phyloP scores from a whole-genome alignment of 768 basidiomycete species.

The Calocybe cyanea region DNA sequence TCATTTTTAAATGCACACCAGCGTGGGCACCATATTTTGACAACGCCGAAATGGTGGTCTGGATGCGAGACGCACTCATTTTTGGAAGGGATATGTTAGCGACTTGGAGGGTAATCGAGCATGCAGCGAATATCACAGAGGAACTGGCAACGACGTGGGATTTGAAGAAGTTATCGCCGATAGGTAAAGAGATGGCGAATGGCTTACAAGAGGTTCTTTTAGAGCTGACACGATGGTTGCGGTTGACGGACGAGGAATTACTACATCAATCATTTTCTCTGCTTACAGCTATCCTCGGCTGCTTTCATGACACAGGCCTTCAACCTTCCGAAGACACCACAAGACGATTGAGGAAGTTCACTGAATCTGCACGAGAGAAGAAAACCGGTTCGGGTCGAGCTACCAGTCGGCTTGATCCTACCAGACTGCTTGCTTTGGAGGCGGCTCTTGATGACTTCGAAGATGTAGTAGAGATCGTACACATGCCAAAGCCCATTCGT shows the following conservation, averaged over 20 bases:
- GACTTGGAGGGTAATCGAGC: slow-evolving; percentile 77
- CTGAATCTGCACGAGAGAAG: slow-evolving; percentile 55
- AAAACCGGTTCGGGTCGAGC: slow-evolving; percentile 30
- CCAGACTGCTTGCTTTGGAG: slow-evolving; percentile 63
- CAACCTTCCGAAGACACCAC: slow-evolving; percentile 53
- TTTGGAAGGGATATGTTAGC: slow-evolving; percentile 85
- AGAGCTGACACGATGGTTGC: slow-evolving; percentile 82
- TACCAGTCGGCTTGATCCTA: slow-evolving; percentile 52
- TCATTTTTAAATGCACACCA: slow-evolving; percentile 84
- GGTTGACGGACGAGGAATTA: slow-evolving; percentile 89
- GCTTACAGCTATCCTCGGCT: slow-evolving; percentile 71
- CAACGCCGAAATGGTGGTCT: slow-evolving; percentile 81
- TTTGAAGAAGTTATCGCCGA: slow-evolving; percentile 46
- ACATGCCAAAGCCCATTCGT: slow-evolving; percentile 31
- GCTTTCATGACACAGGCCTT: slow-evolving; percentile 63
- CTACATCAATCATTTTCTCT: slow-evolving; percentile 86
- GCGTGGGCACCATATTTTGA: slow-evolving; percentile 81
- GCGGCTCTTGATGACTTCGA: slow-evolving; percentile 62
- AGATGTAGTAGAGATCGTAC: slow-evolving; percentile 58
- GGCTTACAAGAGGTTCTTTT: slow-evolving; percentile 76
- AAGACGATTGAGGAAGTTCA: slow-evolving; percentile 63
- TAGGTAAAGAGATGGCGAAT: slow-evolving; percentile 72
- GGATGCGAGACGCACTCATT: slow-evolving; percentile 98
- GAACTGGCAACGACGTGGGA: slow-evolving; percentile 26
- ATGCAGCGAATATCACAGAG: slow-evolving; percentile 41